A percentile compares a stretch with the other conserved stretches of the same genome.
Evolutionary conservation across 2,329 filamentous ascomycete genomes (phyloP).

Genomic region (Cladosporium austrohemisphaericum): DNA sequence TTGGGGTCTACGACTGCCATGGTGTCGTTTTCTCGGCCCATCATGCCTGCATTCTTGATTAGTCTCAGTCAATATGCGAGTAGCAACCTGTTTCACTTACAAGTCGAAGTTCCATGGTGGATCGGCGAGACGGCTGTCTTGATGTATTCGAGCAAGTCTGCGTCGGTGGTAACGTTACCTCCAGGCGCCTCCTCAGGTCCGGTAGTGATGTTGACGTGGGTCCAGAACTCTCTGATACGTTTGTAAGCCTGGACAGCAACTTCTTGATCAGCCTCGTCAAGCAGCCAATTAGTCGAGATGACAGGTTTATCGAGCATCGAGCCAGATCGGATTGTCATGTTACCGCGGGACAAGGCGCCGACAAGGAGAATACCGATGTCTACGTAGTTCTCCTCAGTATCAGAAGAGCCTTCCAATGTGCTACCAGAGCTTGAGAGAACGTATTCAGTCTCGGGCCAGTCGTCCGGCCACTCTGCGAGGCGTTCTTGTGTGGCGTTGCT

Average conservation of each 20-base stretch:
- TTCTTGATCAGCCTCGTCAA: slow-evolving; percentile 15
- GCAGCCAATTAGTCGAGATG: slow-evolving; percentile 34
- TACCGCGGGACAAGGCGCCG: slow-evolving; percentile 27
- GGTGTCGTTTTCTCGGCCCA: slow-evolving; percentile 52
- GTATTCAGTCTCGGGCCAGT: slow-evolving; percentile 26
- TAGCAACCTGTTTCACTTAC: background rate
- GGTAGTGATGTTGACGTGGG: background rate
- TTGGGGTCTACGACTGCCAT: slow-evolving; percentile 55
- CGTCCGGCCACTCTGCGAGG: slow-evolving; percentile 19
- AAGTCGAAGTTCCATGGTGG: slow-evolving; percentile 8
- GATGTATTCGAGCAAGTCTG: slow-evolving; percentile 46
- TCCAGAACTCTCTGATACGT: slow-evolving; percentile 10
- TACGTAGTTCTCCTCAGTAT: slow-evolving; percentile 14
- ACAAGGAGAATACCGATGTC: slow-evolving; percentile 25
- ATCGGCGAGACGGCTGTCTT: slow-evolving; percentile 22
- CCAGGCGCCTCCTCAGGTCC: slow-evolving; percentile 41
- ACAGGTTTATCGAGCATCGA: slow-evolving; percentile 28
- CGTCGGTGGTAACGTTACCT: slow-evolving; percentile 40
- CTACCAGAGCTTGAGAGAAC: slow-evolving; percentile 1
- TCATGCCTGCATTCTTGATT: slow-evolving; percentile 57
- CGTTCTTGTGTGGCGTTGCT: slow-evolving; percentile 8
- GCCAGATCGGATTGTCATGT: slow-evolving; percentile 15
- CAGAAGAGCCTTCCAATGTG: background rate
- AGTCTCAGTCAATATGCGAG: slow-evolving; percentile 49
- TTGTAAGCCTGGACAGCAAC: slow-evolving; percentile 26